These are phyloP conservation scores for Blastocystis sp. DNA, from an alignment of 352 stramenopile genomes.

Conservation along the genomic window DNA sequence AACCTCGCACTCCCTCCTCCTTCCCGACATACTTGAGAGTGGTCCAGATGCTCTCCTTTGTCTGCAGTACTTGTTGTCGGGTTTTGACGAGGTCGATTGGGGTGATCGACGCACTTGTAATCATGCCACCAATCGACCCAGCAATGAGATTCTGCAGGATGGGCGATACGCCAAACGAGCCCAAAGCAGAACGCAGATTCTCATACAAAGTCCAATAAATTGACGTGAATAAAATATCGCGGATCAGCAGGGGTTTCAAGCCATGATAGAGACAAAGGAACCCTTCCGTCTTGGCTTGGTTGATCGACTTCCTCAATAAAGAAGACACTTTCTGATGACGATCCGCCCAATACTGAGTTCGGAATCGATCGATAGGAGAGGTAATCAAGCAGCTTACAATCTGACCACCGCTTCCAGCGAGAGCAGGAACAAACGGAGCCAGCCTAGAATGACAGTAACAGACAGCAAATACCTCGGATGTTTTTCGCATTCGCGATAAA, in stretches of 20 bases:
- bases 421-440: conserved; percentile 17
- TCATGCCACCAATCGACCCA: conserved; percentile 6
- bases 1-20: conserved; percentile 11
- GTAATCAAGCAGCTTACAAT: neutral
- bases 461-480: neutral
- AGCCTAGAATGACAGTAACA: neutral
- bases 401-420: neutral
- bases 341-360: conserved; percentile 47
- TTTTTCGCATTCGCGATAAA: neutral
- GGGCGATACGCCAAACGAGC: neutral
- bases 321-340: neutral
- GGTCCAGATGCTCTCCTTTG: conserved; percentile 1
- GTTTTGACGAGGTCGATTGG: conserved; percentile 51
- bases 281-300: neutral
- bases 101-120: neutral
- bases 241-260: conserved; percentile 15
- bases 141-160: conserved; percentile 45
- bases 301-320: neutral
- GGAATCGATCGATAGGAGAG: conserved; percentile 47
- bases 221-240: conserved; percentile 40
- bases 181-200: neutral
- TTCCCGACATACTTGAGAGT: neutral
- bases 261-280: conserved; percentile 14
- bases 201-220: conserved; percentile 47
- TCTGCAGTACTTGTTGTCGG: conserved; percentile 24